These are phyloP conservation scores for Dryas drummondii DNA, from an alignment of 306 rosid species.

Conservation along the genomic window DNA sequence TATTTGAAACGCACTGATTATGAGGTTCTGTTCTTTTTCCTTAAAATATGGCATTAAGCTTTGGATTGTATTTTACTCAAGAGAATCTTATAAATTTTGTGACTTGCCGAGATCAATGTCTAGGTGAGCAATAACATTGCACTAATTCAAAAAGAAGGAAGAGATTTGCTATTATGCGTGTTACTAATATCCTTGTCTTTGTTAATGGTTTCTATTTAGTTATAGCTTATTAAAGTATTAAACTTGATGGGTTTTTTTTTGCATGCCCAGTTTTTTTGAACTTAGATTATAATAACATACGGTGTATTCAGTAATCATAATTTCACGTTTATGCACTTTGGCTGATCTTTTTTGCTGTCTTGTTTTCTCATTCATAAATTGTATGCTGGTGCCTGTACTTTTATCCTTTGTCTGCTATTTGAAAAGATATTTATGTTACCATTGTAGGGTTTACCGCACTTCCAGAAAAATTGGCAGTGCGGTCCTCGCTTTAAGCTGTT, in stretches of 20 bases:
- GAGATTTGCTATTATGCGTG: neutral
- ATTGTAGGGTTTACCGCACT: slow-evolving; percentile 38
- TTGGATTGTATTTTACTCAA: neutral
- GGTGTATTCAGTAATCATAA: neutral
- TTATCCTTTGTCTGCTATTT: slow-evolving; percentile 1
- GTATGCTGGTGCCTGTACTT: neutral
- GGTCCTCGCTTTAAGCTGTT: slow-evolving; percentile 30
- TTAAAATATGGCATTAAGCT: neutral
- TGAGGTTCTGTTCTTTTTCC: too few relatives aligned
- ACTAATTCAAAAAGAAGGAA: neutral
- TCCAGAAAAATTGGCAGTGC: slow-evolving; percentile 34
- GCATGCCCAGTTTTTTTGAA: neutral
- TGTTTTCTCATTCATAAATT: neutral
- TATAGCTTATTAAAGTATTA: neutral
- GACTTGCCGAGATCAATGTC: neutral
- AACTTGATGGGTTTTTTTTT: neutral
- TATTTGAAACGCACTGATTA: too few relatives aligned
- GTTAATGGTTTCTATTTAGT: neutral
- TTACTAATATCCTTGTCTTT: neutral
- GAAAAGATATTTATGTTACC: neutral
- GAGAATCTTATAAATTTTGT: neutral
- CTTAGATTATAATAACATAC: neutral
- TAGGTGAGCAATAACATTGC: neutral
- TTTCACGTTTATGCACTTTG: neutral
- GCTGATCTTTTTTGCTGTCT: neutral